phyloP scores from a whole-genome alignment of 2,329 filamentous ascomycete genomes.

The Fusarium bulbicola region DNA sequence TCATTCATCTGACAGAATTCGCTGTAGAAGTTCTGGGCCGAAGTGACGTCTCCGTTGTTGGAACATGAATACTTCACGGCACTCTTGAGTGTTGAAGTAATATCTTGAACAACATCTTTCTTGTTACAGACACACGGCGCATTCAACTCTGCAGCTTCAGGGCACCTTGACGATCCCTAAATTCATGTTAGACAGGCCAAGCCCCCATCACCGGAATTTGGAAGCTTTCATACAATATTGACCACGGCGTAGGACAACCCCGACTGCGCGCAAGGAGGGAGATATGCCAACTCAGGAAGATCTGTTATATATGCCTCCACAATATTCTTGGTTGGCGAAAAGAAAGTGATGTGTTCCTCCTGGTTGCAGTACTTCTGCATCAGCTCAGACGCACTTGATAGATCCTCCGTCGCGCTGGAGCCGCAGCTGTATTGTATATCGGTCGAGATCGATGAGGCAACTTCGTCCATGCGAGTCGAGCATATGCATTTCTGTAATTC shows the following conservation, averaged over 20 bases:
- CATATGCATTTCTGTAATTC: constrained; percentile 63
- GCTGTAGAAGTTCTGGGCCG: constrained; percentile 59
- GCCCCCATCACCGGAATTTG: not conserved
- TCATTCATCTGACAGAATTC: constrained; percentile 62
- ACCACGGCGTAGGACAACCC: constrained; percentile 46
- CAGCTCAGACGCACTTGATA: constrained; percentile 57
- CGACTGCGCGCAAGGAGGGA: constrained; percentile 50
- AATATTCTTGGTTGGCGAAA: constrained; percentile 51
- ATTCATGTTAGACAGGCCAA: not conserved
- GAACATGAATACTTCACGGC: constrained; percentile 56
- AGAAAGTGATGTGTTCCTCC: constrained; percentile 49
- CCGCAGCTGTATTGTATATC: constrained; percentile 57
- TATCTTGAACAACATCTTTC: constrained; percentile 55
- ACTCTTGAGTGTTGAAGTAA: constrained; percentile 55
- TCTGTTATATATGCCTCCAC: constrained; percentile 62
- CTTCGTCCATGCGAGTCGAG: constrained; percentile 52
- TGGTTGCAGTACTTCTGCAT: constrained; percentile 61
- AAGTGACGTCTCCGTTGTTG: constrained; percentile 56
- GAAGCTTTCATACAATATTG: constrained; percentile 35
- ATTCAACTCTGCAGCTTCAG: constrained; percentile 51
- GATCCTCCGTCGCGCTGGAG: constrained; percentile 57
- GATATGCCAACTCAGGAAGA: constrained; percentile 52
- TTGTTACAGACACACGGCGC: constrained; percentile 64
- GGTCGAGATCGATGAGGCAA: constrained; percentile 51
- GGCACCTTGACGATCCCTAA: constrained; percentile 45